These are phyloP conservation scores for Ustilago hordei DNA, from an alignment of 1,284 basidiomycete species.

Conservation along the genomic window DNA sequence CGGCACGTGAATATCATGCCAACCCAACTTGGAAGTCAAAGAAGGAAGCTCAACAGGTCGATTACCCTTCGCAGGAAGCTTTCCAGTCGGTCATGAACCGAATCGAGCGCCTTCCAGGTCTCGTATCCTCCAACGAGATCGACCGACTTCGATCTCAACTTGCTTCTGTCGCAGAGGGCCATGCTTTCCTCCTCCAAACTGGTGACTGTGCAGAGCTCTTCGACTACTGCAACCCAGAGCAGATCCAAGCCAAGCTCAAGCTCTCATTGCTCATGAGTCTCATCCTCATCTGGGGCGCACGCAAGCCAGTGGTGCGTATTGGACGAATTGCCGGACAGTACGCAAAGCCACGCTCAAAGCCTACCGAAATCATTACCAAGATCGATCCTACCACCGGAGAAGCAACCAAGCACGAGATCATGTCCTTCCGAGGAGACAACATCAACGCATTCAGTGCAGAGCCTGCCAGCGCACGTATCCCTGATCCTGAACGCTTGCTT, in stretches of 20 bases:
- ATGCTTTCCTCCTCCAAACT: slow-evolving; percentile 91
- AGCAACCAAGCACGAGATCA: slow-evolving; percentile 67
- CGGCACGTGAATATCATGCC: slow-evolving; percentile 40
- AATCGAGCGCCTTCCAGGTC: slow-evolving; percentile 62
- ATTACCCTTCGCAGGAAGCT: slow-evolving; percentile 52
- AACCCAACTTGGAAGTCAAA: slow-evolving; percentile 61
- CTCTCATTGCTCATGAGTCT: slow-evolving; percentile 94
- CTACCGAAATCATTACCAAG: slow-evolving; percentile 76
- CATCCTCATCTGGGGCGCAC: slow-evolving; percentile 91
- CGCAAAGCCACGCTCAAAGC: slow-evolving; percentile 91
- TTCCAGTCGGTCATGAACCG: slow-evolving; percentile 53
- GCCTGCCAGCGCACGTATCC: slow-evolving; percentile 76
- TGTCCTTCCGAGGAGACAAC: slow-evolving; percentile 94
- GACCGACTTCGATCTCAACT: slow-evolving; percentile 63
- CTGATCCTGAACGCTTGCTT: slow-evolving; percentile 88
- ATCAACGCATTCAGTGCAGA: slow-evolving; percentile 82
- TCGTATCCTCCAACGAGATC: slow-evolving; percentile 65
- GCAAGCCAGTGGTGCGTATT: slow-evolving; percentile 70
- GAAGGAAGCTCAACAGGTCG: slow-evolving; percentile 64
- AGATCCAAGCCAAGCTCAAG: slow-evolving; percentile 92
- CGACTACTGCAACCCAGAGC: slow-evolving; percentile 78
- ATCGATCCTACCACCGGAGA: slow-evolving; percentile 38
- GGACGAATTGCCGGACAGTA: slow-evolving; percentile 76
- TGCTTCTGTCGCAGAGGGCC: slow-evolving; percentile 61
- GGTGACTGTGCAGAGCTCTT: slow-evolving; percentile 88